Base-by-base conservation (phyloP, 208 protist species). In the Acanthamoeba healyi region DNA sequence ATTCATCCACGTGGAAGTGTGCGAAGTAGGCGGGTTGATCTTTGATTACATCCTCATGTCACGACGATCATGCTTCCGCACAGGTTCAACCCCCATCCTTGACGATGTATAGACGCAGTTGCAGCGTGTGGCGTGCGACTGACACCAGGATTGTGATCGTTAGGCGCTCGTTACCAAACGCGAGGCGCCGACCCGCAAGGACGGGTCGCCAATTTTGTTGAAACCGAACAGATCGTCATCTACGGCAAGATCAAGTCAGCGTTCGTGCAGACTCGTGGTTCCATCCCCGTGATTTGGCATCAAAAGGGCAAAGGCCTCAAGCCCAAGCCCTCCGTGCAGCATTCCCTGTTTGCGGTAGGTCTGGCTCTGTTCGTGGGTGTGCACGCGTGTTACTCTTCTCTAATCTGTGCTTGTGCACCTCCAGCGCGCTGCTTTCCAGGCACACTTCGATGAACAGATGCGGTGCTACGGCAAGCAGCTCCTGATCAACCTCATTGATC, bases 121-220 rank as follows among this genome's bases (percentile, higher is more conserved):
- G 51, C 7, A 29, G 22, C n/a, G n/a, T n/a, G n/a, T n/a, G n/a
- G n/a, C n/a, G n/a, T n/a, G n/a, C n/a, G n/a, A n/a, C n/a, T 42
- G 7, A 26, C 19, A n/a, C 54, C 6, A 1, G 22, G 54, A 61
- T n/a, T 24, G 22, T 10, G 15, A 54, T 54, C 22, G 19, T n/a
- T 24, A 61, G 97, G 97, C 36, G 93, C 96, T 10, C 87, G 97
- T 36, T 98, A 96, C 74, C 63, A 97, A 65, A 94, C 77, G 3
- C 79, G 97, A 40, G 97, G 97, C 49, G 92, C 96, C 2, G 96
- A 98, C 86, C 54, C 81, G 22, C 36, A 92, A 0, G 97, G 97
- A 32, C 32, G 96, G 58, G 94, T 96, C 12, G 96, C 97, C 51
- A 98, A 98, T 92, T 98, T 97, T 94, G 97, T 96, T 54, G 97